These are phyloP conservation scores for Malania oleifera DNA, from an alignment of 164 flowering plant genomes.

Conservation along the genomic window DNA sequence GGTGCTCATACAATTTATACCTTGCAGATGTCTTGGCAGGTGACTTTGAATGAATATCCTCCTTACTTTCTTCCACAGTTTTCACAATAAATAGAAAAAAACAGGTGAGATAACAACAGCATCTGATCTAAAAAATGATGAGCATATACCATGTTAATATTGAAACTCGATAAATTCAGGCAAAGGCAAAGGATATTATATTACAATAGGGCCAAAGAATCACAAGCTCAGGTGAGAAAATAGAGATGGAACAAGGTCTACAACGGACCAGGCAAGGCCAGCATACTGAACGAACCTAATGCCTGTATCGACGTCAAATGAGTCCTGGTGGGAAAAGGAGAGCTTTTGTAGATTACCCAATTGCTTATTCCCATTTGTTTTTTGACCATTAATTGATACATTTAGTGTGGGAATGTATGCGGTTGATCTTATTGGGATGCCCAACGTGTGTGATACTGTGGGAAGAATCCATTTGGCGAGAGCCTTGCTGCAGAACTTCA, in stretches of 20 bases:
- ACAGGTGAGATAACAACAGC: too few relatives aligned
- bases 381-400: slow-evolving; percentile 28
- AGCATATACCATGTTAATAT: neutral
- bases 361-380: slow-evolving; percentile 40
- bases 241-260: slow-evolving; percentile 83
- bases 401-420: slow-evolving; percentile 60
- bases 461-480: slow-evolving; percentile 91
- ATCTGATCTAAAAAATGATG: neutral
- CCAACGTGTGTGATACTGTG: slow-evolving; percentile 55
- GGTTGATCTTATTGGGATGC: slow-evolving; percentile 77
- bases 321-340: slow-evolving; percentile 38
- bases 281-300: slow-evolving; percentile 90
- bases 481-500: slow-evolving; percentile 90
- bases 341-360: slow-evolving; percentile 57
- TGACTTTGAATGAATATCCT: too few relatives aligned
- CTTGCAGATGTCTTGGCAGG: too few relatives aligned
- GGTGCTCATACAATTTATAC: too few relatives aligned
- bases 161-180: neutral
- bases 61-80: too few relatives aligned
- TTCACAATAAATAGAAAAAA: neutral
- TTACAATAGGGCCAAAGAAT: slow-evolving; percentile 1
- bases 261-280: slow-evolving; percentile 98
- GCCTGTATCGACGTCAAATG: slow-evolving; percentile 91
- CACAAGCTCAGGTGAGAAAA: slow-evolving; percentile 56
- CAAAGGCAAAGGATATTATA: neutral